Evolutionary conservation across 371 early-diverging fungal genomes (phyloP).

Genomic region (Vairimorpha necatrix): DNA sequence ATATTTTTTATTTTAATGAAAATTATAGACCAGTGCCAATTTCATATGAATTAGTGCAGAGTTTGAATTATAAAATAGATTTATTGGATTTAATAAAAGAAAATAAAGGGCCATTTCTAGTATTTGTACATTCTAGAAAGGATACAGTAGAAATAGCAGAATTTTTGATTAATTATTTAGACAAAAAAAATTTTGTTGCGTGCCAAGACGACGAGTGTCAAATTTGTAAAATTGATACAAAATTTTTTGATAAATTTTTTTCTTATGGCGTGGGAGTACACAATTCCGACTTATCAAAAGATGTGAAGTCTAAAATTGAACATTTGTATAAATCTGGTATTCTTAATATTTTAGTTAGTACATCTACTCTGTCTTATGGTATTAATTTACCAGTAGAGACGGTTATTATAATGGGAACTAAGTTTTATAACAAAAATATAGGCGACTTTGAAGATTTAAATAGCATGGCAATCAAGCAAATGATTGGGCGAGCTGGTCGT

Average conservation of each 20-base stretch:
- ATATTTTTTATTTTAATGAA: slow-evolving; percentile 40
- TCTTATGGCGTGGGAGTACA: slow-evolving; percentile 27
- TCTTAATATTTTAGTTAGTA: slow-evolving; percentile 39
- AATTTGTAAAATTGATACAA: background rate
- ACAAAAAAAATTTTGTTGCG: background rate
- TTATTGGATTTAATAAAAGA: slow-evolving; percentile 6
- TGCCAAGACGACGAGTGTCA: background rate
- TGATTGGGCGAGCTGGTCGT: slow-evolving; percentile 44
- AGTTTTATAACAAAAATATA: slow-evolving; percentile 2
- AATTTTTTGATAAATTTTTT: slow-evolving; percentile 6
- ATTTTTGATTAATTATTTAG: slow-evolving; percentile 10
- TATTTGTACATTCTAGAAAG: slow-evolving; percentile 38
- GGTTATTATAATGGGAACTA: slow-evolving; percentile 40
- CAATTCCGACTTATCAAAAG: slow-evolving; percentile 38
- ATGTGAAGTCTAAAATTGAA: slow-evolving; percentile 24
- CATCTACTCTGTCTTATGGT: slow-evolving; percentile 48
- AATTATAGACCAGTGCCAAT: slow-evolving; percentile 27
- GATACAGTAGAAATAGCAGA: slow-evolving; percentile 23
- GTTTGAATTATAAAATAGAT: slow-evolving; percentile 19
- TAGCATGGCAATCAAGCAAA: slow-evolving; percentile 30
- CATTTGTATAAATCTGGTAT: slow-evolving; percentile 21
- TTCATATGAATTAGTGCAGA: slow-evolving; percentile 27
- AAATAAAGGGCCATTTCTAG: slow-evolving; percentile 2
- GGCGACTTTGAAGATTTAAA: slow-evolving; percentile 6
- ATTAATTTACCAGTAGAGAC: slow-evolving; percentile 46